Conservation (phyloP, 2,329 filamentous ascomycete genomes). For the Dactylellina leptospora region DNA sequence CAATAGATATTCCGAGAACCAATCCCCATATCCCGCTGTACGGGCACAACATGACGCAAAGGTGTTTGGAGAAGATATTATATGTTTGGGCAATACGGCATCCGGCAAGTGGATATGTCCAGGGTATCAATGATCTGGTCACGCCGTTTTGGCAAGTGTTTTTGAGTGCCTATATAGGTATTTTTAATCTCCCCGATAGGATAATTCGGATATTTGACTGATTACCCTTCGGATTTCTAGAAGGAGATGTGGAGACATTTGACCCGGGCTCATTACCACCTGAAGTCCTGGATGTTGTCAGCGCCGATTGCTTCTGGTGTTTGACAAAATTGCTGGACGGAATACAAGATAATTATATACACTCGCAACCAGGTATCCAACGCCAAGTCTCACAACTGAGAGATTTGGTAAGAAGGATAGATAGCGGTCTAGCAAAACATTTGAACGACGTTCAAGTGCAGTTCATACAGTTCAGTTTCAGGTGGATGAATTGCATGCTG, state of each 20-base stretch:
- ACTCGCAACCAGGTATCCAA: slow-evolving; percentile 95
- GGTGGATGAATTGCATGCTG: slow-evolving; percentile 99
- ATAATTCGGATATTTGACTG: not conserved
- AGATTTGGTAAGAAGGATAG: slow-evolving; percentile 87
- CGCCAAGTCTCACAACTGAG: slow-evolving; percentile 87
- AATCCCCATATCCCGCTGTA: slow-evolving; percentile 96
- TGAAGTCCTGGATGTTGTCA: slow-evolving; percentile 91
- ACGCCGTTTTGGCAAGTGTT: slow-evolving; percentile 99
- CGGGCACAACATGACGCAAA: slow-evolving; percentile 92
- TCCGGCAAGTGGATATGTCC: slow-evolving; percentile 95
- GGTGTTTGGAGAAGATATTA: slow-evolving; percentile 90
- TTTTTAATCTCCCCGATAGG: not conserved
- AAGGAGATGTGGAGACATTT: slow-evolving; percentile 64
- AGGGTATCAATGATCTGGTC: slow-evolving; percentile 97
- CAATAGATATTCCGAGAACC: slow-evolving; percentile 94
- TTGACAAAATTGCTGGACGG: slow-evolving; percentile 97
- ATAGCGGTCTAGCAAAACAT: slow-evolving; percentile 75
- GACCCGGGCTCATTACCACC: slow-evolving; percentile 92
- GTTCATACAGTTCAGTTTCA: slow-evolving; percentile 98
- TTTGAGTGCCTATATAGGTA: slow-evolving; percentile 75
- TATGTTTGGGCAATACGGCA: slow-evolving; percentile 98
- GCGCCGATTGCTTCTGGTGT: slow-evolving; percentile 98
- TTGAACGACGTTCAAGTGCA: slow-evolving; percentile 90
- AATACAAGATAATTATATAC: slow-evolving; percentile 99
- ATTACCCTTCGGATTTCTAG: slow-evolving; percentile 32